A percentile compares a stretch with the other conserved stretches of the same genome.
phyloP scores from a whole-genome alignment of 2,329 filamentous ascomycete species.

The Cercospora brassicicola region DNA sequence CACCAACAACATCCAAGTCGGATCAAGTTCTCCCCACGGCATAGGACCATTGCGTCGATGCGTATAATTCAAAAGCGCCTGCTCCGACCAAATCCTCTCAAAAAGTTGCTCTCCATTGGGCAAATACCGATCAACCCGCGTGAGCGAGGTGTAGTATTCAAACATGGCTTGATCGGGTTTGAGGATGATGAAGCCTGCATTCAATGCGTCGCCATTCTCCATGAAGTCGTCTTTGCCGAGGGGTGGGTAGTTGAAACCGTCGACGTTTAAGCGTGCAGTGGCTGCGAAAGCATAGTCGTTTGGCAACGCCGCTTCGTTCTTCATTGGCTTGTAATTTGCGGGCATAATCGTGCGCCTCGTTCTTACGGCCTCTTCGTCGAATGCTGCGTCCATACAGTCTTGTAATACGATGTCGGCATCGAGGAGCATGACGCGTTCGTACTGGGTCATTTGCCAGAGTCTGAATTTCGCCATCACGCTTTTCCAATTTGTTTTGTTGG shows the following conservation, averaged over 20 bases:
- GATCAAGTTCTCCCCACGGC: neutral
- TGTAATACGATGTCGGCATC: neutral
- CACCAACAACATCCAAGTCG: neutral
- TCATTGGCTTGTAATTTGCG: neutral
- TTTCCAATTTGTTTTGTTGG: neutral
- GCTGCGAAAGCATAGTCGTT: neutral
- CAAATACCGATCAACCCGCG: neutral
- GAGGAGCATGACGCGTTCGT: neutral
- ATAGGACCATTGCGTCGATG: neutral
- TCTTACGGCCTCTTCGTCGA: neutral
- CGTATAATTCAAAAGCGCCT: neutral
- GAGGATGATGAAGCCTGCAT: neutral
- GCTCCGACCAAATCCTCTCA: neutral
- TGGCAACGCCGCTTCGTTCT: neutral
- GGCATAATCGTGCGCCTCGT: neutral
- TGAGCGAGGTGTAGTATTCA: neutral
- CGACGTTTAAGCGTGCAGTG: neutral
- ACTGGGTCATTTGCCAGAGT: neutral
- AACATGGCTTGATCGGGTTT: neutral
- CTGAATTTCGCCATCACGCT: neutral
- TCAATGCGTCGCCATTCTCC: neutral
- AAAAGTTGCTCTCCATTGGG: neutral
- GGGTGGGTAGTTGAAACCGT: neutral
- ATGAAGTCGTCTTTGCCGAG: neutral
- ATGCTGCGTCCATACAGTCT: neutral